Evolutionary conservation across 441 rosid genomes (phyloP), one percentile per base, ranked within the genome.

Genomic region (Euphorbia celastroides): DNA sequence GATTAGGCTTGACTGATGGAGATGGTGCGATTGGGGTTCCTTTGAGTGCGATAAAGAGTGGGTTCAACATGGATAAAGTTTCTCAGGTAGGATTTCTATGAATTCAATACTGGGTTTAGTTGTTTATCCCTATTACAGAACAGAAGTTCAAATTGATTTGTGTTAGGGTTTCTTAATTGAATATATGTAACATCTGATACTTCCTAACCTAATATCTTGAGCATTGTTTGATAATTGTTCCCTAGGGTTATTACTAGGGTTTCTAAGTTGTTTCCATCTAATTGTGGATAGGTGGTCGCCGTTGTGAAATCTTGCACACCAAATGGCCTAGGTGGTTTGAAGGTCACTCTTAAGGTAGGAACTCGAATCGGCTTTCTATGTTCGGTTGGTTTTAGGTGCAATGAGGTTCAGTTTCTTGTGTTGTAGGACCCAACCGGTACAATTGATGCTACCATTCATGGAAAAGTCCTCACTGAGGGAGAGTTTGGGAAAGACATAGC

Each of bases 241-340:
- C 50, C 19, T 36, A 17, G 9, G n/a, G n/a, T 34, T 9, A 34
- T 3, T 34, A 4, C 4, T 3, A 34, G 38, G 38, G 38, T 3
- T 34, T 34, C 4, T 34, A 1, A 19, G 23, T 2, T 27, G 32
- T 57, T 31, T 63, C 54, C 5, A 46, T 57, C 44, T 70, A 60
- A 44, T 7, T 30, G 28, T 19, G 13, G 38, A 5, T 74, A 92
- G 98, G 84, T 89, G 55, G 84, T 89, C 67, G 92, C 88, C 42
- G 62, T 92, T 66, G 69, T 92, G 75, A 86, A 88, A 82, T 82
- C 88, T 58, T 82, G 86, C 58, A 77, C 80, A 11, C 81, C 88
- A 25, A 92, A 86, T 81, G 96, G 96, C 70, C 86, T 86, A 60
- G 98, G 97, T 7, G 96, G 83, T 81, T 60, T 83, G 71, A 85